phyloP scores from a whole-genome alignment of 169 alveolate species.

The Cryptosporidium canis region DNA sequence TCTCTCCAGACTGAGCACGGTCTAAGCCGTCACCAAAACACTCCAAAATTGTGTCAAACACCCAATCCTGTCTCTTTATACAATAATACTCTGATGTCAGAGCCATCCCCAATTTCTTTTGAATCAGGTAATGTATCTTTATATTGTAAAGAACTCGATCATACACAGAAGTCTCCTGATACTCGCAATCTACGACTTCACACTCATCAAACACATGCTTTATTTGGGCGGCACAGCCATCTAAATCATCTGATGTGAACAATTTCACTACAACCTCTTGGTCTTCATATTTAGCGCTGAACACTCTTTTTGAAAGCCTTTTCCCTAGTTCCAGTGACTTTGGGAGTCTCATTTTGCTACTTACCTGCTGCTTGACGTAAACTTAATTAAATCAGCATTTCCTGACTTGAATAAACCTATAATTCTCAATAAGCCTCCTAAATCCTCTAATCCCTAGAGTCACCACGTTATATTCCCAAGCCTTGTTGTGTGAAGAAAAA shows the following conservation, averaged over 20 bases:
- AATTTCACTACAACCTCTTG: constrained; percentile 25
- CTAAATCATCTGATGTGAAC: constrained; percentile 26
- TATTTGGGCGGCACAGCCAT: constrained; percentile 57
- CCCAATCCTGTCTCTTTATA: constrained; percentile 8
- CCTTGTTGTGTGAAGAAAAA: background rate
- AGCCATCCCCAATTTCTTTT: background rate
- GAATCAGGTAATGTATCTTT: constrained; percentile 44
- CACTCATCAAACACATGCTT: constrained; percentile 16
- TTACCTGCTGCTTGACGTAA: background rate
- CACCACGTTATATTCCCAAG: background rate
- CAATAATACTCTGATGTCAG: constrained; percentile 27
- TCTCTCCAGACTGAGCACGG: background rate
- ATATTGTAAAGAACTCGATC: constrained; percentile 17
- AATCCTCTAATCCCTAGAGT: background rate
- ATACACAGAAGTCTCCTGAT: constrained; percentile 16
- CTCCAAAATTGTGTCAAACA: background rate
- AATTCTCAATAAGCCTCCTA: background rate
- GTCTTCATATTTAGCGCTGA: background rate
- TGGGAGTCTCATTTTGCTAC: constrained; percentile 4
- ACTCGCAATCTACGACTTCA: background rate
- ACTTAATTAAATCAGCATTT: background rate
- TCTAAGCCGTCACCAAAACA: background rate
- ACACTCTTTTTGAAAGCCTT: constrained; percentile 44
- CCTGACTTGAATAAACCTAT: background rate
- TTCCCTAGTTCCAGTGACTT: background rate